Base-by-base conservation (phyloP, 2,329 filamentous ascomycete species). In the Phoma sp. region DNA sequence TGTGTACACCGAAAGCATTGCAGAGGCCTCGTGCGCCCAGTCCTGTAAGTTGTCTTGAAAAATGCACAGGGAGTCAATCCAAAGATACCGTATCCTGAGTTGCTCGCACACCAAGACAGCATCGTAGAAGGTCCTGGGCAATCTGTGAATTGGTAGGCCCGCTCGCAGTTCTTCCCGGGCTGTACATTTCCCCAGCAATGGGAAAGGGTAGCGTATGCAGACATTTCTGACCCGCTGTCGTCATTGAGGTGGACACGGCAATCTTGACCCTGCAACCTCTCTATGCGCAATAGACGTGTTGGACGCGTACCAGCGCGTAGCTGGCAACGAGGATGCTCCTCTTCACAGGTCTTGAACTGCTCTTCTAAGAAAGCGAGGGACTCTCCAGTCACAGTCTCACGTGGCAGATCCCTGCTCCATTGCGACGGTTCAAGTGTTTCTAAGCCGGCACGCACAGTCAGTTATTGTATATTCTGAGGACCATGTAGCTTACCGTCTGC, bases 51-150 rank as follows among this genome's bases (percentile, higher is more conserved):
- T 40, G 29, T 57, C 51, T 35, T 61, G 54, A n/a, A 55, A 21
- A 9, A 58, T 61, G 27, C 55, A 51, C 13, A 58, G 51, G 17
- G 17, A 61, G 15, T 56, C 50, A 5, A 61, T 56, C 55, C 55
- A 58, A 1, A 58, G 15, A 29, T 56, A 49, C 7, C 24, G 31
- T 2, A 54, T 2, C 7, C 24, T 33, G 22, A 58, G 6, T 12
- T 17, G 31, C 22, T 35, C 29, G 6, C 46, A 39, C 15, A 58
- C 25, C 0, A 43, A 35, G 13, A 61, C 31, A 21, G 55, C 58
- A 7, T 61, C 58, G 31, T 12, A 29, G 17, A 61, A 61, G 4
- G 58, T 58, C 29, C 43, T 58, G 15, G 55, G 58, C 10, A 58
- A 38, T 4, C 55, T 49, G 21, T 32, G 8, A 6, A 53, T 22